phyloP scores from a whole-genome alignment of 495 filamentous ascomycete species.

The Aspergillus olivimuriae region DNA sequence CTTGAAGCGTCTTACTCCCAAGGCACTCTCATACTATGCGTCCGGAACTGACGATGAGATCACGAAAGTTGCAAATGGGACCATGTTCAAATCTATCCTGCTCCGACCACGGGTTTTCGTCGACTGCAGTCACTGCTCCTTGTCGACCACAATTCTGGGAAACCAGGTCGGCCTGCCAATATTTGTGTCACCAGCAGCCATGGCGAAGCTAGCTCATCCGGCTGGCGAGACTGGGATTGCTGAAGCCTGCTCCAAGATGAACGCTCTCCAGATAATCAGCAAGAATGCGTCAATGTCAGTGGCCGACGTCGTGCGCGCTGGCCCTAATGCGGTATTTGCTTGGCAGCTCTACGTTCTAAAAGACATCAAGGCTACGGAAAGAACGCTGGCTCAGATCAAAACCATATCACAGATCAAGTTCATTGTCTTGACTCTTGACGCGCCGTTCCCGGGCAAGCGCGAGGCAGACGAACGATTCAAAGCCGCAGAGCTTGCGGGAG shows the following conservation, averaged over 20 bases:
- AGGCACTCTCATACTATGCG: conserved; percentile 91
- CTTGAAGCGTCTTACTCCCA: conserved; percentile 64
- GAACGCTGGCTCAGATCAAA: conserved; percentile 69
- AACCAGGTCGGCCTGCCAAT: conserved; percentile 66
- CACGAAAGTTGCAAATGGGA: conserved; percentile 71
- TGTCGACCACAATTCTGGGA: conserved; percentile 65
- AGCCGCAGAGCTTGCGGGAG: conserved; percentile 29
- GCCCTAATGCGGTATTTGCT: conserved; percentile 63
- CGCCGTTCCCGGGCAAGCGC: conserved; percentile 86
- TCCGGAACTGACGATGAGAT: conserved; percentile 79
- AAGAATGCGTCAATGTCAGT: conserved; percentile 86
- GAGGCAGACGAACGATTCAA: conserved; percentile 75
- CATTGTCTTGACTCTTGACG: conserved; percentile 82
- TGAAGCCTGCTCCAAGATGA: conserved; percentile 65
- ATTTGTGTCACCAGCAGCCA: conserved; percentile 80
- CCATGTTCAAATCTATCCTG: conserved; percentile 70
- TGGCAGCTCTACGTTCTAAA: conserved; percentile 91
- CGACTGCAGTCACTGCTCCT: conserved; percentile 65
- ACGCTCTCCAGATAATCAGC: conserved; percentile 75
- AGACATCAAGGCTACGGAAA: conserved; percentile 72
- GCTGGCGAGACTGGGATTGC: conserved; percentile 84
- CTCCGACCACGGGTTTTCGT: conserved; percentile 84
- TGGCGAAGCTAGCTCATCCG: conserved; percentile 88
- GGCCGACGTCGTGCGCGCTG: conserved; percentile 74
- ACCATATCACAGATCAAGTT: conserved; percentile 67